Evolutionary conservation across 2,329 filamentous ascomycete genomes (phyloP).

Genomic region (Aspergillus uvarum): DNA sequence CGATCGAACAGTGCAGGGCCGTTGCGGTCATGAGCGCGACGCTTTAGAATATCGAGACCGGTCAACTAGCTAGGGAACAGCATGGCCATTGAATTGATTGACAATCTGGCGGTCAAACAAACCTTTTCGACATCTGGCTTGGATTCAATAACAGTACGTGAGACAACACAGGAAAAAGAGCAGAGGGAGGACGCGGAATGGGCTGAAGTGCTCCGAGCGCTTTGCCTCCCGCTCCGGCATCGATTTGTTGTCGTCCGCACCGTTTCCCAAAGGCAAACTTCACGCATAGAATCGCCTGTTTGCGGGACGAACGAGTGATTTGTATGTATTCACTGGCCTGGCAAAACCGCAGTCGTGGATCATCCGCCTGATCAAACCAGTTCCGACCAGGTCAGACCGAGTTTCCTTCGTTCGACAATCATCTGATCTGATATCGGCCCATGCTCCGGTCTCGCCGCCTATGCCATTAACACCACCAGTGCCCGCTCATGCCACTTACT

Average conservation of each 20-base stretch:
- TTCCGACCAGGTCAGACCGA: not conserved
- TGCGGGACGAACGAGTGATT: not conserved
- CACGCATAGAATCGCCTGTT: not conserved
- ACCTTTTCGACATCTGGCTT: not conserved
- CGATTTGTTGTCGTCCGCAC: not conserved
- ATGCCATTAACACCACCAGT: not conserved
- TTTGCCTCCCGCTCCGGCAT: not conserved
- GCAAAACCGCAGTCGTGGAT: not conserved
- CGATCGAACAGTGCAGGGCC: not conserved
- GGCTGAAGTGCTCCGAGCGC: not conserved
- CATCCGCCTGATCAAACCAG: constrained; percentile 3
- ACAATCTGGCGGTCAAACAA: not conserved
- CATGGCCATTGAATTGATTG: not conserved
- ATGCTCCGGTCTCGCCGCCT: not conserved
- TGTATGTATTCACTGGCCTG: not conserved
- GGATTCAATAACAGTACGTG: not conserved
- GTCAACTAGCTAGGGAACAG: not conserved
- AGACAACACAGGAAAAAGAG: not conserved
- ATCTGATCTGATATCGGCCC: not conserved
- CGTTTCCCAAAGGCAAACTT: not conserved
- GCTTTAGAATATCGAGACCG: not conserved
- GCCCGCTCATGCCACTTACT: not conserved
- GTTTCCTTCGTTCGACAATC: not conserved
- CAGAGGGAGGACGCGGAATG: not conserved
- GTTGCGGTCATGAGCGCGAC: not conserved